phyloP scores from a whole-genome alignment of 2,329 filamentous ascomycete genomes.

The Colletotrichum eleusines region DNA sequence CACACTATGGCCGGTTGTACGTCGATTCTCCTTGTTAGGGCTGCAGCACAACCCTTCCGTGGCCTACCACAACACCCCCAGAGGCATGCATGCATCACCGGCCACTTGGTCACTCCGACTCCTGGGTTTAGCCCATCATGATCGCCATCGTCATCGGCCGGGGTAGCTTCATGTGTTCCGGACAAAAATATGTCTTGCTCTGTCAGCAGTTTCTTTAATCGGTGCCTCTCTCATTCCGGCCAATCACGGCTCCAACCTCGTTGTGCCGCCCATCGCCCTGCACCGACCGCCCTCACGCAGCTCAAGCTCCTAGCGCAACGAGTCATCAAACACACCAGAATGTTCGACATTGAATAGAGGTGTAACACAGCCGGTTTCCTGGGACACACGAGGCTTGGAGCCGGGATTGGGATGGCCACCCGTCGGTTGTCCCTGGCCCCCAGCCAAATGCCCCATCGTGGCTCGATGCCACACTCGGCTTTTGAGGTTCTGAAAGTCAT shows the following conservation, averaged over 20 bases:
- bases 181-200: conserved; percentile 40
- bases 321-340: conserved; percentile 6
- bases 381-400: conserved; percentile 8
- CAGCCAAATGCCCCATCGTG: conserved; percentile 1
- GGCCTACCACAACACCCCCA: conserved; percentile 9
- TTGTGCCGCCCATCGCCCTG: conserved; percentile 5
- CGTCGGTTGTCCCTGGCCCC: conserved; percentile 3
- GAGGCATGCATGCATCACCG: conserved; percentile 13
- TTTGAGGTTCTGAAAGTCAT: background rate
- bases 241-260: conserved; percentile 24
- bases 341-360: conserved; percentile 1
- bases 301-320: background rate
- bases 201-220: conserved; percentile 30
- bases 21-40: conserved; percentile 27
- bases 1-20: background rate
- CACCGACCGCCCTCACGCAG: conserved; percentile 1
- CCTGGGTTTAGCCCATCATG: conserved; percentile 21
- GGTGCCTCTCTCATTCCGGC: background rate
- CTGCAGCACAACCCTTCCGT: conserved; percentile 21
- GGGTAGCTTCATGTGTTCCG: background rate
- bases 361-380: conserved; percentile 16
- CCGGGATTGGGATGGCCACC: conserved; percentile 1
- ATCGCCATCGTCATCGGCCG: conserved; percentile 28
- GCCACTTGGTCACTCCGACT: conserved; percentile 7
- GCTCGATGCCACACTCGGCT: conserved; percentile 2